These are phyloP conservation scores for Colletotrichum spinosum DNA, from an alignment of 2,329 filamentous ascomycete species.

Conservation along the genomic window DNA sequence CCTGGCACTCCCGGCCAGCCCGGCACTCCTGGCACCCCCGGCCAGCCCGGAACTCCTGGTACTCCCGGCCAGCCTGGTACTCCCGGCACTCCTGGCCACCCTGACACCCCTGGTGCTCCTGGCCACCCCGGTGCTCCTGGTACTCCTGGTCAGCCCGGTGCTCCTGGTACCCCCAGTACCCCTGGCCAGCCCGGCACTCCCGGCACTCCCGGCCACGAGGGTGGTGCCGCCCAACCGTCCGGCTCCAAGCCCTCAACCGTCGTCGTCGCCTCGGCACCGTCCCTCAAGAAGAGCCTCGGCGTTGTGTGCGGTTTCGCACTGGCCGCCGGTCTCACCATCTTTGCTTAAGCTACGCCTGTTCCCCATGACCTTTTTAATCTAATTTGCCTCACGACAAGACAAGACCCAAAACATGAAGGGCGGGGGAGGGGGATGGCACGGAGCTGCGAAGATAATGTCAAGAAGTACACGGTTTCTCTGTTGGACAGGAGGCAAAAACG, in stretches of 20 bases:
- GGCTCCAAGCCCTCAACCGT: slow-evolving; percentile 18
- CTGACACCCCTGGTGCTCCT: not conserved
- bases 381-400: slow-evolving; percentile 17
- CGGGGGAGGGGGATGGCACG: slow-evolving; percentile 2
- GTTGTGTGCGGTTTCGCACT: slow-evolving; percentile 44
- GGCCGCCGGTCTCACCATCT: slow-evolving; percentile 37
- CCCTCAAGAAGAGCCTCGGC: slow-evolving; percentile 43
- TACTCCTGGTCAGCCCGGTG: not conserved
- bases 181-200: not conserved
- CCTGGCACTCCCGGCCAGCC: not conserved
- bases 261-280: slow-evolving; percentile 37
- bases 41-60: not conserved
- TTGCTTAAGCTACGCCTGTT: slow-evolving; percentile 9
- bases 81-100: not conserved
- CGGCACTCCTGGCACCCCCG: not conserved
- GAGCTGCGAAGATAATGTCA: not conserved
- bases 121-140: not conserved
- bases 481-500: not conserved
- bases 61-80: not conserved
- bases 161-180: not conserved
- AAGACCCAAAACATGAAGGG: not conserved
- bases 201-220: not conserved
- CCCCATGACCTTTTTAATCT: slow-evolving; percentile 12
- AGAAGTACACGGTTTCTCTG: not conserved
- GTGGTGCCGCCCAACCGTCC: not conserved